Evolutionary conservation across 108 stramenopile genomes (phyloP).

Genomic region (Cyclotella sp.): DNA sequence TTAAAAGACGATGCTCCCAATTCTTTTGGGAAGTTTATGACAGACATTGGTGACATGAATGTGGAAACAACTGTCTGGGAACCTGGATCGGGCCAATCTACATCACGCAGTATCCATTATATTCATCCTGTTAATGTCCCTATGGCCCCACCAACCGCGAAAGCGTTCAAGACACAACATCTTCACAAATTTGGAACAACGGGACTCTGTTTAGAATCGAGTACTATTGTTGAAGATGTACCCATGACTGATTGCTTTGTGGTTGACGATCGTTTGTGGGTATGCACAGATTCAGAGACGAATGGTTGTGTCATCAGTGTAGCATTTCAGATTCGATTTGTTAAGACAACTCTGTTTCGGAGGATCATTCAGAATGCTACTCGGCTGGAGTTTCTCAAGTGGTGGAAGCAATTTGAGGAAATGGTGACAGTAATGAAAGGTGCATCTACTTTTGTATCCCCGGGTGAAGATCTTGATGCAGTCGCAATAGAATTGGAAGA

Average conservation of each 20-base stretch:
- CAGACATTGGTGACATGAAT: slow-evolving; percentile 57
- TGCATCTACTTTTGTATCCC: background rate
- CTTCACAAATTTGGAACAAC: slow-evolving; percentile 53
- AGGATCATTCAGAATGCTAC: slow-evolving; percentile 72
- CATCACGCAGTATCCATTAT: slow-evolving; percentile 67
- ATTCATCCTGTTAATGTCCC: slow-evolving; percentile 84
- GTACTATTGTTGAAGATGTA: slow-evolving; percentile 78
- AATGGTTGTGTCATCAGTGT: slow-evolving; percentile 50
- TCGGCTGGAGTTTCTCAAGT: slow-evolving; percentile 64
- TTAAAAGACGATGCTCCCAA: slow-evolving; percentile 60
- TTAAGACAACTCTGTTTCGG: slow-evolving; percentile 72
- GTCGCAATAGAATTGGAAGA: slow-evolving; percentile 35
- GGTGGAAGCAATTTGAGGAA: slow-evolving; percentile 49
- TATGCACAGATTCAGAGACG: slow-evolving; percentile 44
- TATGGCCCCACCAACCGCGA: slow-evolving; percentile 83
- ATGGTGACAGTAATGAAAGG: slow-evolving; percentile 31
- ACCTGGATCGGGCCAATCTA: slow-evolving; percentile 1
- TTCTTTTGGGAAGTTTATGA: slow-evolving; percentile 60
- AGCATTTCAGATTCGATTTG: slow-evolving; percentile 72
- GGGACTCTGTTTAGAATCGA: slow-evolving; percentile 75
- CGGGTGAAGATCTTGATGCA: slow-evolving; percentile 4
- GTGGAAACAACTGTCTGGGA: slow-evolving; percentile 67
- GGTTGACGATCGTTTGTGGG: slow-evolving; percentile 73
- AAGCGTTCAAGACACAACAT: slow-evolving; percentile 78
- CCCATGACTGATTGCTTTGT: slow-evolving; percentile 90